Percentiles rank a stretch among this genome's conserved stretches.
Conservation (phyloP, 306 rosid species). For the Vachellia pachyceras region DNA sequence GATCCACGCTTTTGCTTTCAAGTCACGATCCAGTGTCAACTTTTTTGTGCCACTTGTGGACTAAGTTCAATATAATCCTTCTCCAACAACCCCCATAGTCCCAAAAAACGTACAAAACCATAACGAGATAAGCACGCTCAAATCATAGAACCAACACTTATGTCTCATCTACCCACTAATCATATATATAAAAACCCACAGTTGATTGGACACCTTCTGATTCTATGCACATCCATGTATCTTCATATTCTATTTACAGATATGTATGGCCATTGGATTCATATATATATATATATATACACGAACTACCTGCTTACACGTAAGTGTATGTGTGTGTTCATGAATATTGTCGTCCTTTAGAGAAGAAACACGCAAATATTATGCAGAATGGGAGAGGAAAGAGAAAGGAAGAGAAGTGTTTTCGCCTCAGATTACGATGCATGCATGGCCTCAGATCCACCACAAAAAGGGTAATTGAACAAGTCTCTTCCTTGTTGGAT, state of each 20-base stretch:
- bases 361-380: too few species aligned
- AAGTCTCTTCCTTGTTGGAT: conserved; percentile 39
- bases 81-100: conserved; percentile 46
- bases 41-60: conserved; percentile 65
- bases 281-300: too few species aligned
- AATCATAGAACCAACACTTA: conserved; percentile 38
- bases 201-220: conserved; percentile 56
- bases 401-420: background rate
- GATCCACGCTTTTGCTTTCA: conserved; percentile 59
- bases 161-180: conserved; percentile 35
- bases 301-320: too few species aligned
- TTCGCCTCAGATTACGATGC: background rate
- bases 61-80: conserved; percentile 44
- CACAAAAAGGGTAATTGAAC: conserved; percentile 19
- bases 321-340: too few species aligned
- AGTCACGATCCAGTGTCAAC: conserved; percentile 65
- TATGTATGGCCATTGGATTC: background rate
- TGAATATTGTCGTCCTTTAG: too few species aligned
- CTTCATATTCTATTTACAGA: conserved; percentile 15
- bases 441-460: conserved; percentile 4
- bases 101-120: conserved; percentile 51
- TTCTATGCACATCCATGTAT: conserved; percentile 43
- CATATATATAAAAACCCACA: background rate
- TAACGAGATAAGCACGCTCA: conserved; percentile 38
- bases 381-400: background rate